Conservation (phyloP, 257 asterid genomes). For the Fraxinus pennsylvanica region DNA sequence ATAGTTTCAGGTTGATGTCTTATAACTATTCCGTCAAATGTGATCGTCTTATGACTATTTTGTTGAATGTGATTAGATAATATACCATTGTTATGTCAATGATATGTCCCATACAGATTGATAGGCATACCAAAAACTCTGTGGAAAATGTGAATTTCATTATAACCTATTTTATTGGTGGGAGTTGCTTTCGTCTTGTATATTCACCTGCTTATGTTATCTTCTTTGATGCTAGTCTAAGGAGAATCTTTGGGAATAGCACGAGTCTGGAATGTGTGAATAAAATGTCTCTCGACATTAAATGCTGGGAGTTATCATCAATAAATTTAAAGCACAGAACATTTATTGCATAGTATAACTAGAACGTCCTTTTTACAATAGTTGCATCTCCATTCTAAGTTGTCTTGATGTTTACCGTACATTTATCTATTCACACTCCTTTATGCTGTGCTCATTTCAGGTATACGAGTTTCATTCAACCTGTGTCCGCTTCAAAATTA, state of each 20-base stretch:
- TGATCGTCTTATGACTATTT: not conserved
- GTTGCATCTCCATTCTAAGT: not conserved
- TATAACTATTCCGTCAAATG: not conserved
- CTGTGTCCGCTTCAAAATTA: slow-evolving; percentile 88
- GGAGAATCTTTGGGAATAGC: slow-evolving; percentile 10
- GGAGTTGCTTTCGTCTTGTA: not conserved
- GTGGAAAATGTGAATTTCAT: not conserved
- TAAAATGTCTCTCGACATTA: not conserved
- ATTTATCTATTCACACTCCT: slow-evolving; percentile 7
- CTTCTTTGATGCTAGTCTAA: not conserved
- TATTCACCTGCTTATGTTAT: not conserved
- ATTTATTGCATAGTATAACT: not conserved
- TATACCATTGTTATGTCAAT: not conserved
- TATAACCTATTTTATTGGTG: too few species aligned
- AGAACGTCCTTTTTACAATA: too few species aligned
- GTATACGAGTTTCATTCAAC: slow-evolving; percentile 95
- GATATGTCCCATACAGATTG: not conserved
- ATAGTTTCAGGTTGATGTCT: not conserved
- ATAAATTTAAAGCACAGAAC: not conserved
- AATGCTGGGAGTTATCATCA: not conserved
- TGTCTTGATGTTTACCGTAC: not conserved
- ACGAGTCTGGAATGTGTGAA: not conserved
- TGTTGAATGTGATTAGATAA: not conserved
- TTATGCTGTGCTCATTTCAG: slow-evolving; percentile 49
- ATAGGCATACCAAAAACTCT: not conserved